phyloP scores from a whole-genome alignment of 768 basidiomycete genomes.

The Leccinum longicurvipes region DNA sequence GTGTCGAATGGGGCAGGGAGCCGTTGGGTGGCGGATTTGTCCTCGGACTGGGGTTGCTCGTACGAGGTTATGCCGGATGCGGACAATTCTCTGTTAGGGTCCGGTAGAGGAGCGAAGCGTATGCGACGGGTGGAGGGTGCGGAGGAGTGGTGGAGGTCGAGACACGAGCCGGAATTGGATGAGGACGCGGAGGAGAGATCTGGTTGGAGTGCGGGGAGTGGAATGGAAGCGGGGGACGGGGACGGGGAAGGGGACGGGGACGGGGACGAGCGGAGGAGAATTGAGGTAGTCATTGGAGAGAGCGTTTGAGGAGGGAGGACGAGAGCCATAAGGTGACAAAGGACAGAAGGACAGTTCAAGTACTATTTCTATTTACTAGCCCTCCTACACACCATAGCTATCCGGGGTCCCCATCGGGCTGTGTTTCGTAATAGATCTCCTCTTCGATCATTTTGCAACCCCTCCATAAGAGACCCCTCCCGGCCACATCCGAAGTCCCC shows the following conservation, averaged over 20 bases:
- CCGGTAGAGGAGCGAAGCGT: constrained; percentile 84
- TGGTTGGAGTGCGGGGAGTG: constrained; percentile 12
- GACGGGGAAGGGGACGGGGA: constrained; percentile 9
- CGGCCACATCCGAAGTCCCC: background rate
- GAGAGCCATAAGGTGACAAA: constrained; percentile 7
- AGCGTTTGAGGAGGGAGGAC: background rate
- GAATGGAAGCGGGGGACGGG: constrained; percentile 6
- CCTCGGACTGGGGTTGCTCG: constrained; percentile 29
- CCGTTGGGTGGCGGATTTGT: constrained; percentile 3
- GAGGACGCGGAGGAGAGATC: constrained; percentile 19
- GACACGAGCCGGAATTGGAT: constrained; percentile 18
- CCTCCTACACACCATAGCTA: constrained; percentile 4
- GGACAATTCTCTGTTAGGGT: constrained; percentile 52
- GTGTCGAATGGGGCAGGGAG: background rate
- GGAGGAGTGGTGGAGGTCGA: constrained; percentile 14
- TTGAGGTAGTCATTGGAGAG: constrained; percentile 16
- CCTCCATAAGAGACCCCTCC: background rate
- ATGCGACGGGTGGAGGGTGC: constrained; percentile 39
- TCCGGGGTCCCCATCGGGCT: constrained; percentile 21
- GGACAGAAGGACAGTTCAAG: too few species aligned
- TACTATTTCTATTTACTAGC: constrained; percentile 9
- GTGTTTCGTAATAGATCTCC: constrained; percentile 14
- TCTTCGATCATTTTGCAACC: background rate
- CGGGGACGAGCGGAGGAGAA: constrained; percentile 19
- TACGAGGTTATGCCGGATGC: constrained; percentile 15